These are phyloP conservation scores for Mycocentrospora acerina DNA, from an alignment of 2,329 filamentous ascomycete species.

Conservation along the genomic window DNA sequence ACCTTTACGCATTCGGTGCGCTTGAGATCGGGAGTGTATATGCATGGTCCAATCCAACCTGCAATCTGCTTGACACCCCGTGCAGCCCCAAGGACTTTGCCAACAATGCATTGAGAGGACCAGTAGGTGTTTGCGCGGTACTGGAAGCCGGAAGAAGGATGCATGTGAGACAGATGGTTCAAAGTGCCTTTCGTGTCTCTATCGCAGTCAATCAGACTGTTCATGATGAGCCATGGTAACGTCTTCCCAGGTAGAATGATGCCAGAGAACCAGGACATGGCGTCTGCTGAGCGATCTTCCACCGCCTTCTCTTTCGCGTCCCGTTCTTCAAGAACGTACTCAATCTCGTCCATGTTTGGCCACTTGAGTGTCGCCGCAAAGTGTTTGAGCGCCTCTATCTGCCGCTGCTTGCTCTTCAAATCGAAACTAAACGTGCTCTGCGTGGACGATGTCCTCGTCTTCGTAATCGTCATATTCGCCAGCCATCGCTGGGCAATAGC, in stretches of 20 bases:
- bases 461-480: constrained; percentile 68
- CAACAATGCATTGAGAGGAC: constrained; percentile 70
- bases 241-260: constrained; percentile 69
- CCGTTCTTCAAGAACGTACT: constrained; percentile 62
- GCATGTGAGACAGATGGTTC: constrained; percentile 66
- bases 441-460: constrained; percentile 51
- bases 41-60: constrained; percentile 74
- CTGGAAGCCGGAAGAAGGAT: constrained; percentile 72
- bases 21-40: constrained; percentile 66
- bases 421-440: constrained; percentile 59
- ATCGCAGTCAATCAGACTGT: constrained; percentile 73
- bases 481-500: constrained; percentile 74
- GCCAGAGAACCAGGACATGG: constrained; percentile 76
- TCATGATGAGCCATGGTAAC: constrained; percentile 77
- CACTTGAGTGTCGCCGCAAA: constrained; percentile 75
- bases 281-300: constrained; percentile 67
- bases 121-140: constrained; percentile 78
- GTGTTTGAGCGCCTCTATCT: constrained; percentile 67
- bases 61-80: constrained; percentile 70
- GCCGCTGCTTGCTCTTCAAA: constrained; percentile 64
- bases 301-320: constrained; percentile 50
- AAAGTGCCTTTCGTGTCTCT: constrained; percentile 67
- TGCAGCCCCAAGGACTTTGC: constrained; percentile 67
- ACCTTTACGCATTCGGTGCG: constrained; percentile 71
- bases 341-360: constrained; percentile 69